Evolutionary conservation across 345 rosid genomes (phyloP), one percentile per base, ranked within the genome.

Genomic region (Nephelium lappaceum): DNA sequence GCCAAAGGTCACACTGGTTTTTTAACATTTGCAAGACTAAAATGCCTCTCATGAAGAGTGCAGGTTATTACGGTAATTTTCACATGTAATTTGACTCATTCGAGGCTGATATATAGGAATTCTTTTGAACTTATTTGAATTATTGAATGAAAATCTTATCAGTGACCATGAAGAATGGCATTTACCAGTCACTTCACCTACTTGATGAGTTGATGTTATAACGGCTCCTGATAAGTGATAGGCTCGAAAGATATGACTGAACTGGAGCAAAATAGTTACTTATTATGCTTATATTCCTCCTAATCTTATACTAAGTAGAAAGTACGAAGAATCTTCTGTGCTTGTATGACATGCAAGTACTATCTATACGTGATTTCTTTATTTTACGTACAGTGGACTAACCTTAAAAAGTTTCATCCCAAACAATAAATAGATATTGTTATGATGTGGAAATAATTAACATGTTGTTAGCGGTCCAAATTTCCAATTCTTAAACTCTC

Each of bases 1-100:
- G 83, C 97, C 24, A 89, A 91, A 89, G 98, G 99, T 71, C 99
- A 96, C 83, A 96, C 98, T 2, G 99, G 99, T 38, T 96, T 91
- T 81, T 83, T 96, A 84, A 96, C 98, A 71, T 94, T 96, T 67
- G 97, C 97, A 60, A 89, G 99, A 82, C 95, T 91, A 36, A 87
- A 87, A 66, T 94, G 97, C 74, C 71, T 82, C 3, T 53, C 63
- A 6, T 89, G 83, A 88, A 72, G 72, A 81, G 23, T 39, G 31
- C 24, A 57, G 68, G 51, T 25, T 16, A 19, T 19, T 67, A 36
- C 27, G 21, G 38, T 72, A 73, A 25, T 11, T 49, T 45, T 65
- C 23, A 45, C 57, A 60, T 57, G 79, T 69, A 51, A 51, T 69
- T 43, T 5, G 12, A 57, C 47, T 51, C 24, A 47, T 23, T 11